Conservation (phyloP, 2,329 filamentous ascomycete genomes). For the Alternaria triticina region DNA sequence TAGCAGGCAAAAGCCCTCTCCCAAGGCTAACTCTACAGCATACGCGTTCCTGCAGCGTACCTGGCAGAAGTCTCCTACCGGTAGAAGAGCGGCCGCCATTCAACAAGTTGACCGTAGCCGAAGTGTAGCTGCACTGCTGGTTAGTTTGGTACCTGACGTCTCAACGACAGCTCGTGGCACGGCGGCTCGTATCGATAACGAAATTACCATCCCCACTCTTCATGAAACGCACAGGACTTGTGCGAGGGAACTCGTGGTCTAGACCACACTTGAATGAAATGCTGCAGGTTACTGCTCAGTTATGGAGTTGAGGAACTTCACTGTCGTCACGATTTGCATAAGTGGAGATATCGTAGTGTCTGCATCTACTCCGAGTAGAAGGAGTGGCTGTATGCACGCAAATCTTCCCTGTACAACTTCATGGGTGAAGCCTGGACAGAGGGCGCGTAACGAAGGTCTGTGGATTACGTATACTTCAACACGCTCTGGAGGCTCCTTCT, state of each 20-base stretch:
- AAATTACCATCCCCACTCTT: slow-evolving; percentile 2
- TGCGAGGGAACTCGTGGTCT: neutral
- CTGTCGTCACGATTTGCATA: neutral
- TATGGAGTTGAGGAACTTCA: neutral
- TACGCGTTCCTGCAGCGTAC: neutral
- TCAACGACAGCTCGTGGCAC: neutral
- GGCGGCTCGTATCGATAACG: slow-evolving; percentile 1
- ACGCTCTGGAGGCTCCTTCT: neutral
- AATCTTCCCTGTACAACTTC: neutral
- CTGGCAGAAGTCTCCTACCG: neutral
- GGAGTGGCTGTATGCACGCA: neutral
- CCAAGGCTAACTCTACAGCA: neutral
- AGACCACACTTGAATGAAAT: slow-evolving; percentile 3
- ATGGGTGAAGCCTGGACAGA: neutral
- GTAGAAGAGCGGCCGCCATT: neutral
- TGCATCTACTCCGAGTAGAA: neutral
- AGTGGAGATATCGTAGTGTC: neutral
- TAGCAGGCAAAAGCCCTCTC: neutral
- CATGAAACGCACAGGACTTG: neutral
- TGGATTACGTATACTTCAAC: neutral
- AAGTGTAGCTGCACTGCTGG: neutral
- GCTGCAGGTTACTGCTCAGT: neutral
- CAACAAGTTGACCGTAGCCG: neutral
- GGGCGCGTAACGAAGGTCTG: neutral
- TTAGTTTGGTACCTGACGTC: neutral